A percentile compares a stretch with the other conserved stretches of the same genome.
Conservation (phyloP, 2,329 filamentous ascomycete genomes). For the Penicillium verrucosum region DNA sequence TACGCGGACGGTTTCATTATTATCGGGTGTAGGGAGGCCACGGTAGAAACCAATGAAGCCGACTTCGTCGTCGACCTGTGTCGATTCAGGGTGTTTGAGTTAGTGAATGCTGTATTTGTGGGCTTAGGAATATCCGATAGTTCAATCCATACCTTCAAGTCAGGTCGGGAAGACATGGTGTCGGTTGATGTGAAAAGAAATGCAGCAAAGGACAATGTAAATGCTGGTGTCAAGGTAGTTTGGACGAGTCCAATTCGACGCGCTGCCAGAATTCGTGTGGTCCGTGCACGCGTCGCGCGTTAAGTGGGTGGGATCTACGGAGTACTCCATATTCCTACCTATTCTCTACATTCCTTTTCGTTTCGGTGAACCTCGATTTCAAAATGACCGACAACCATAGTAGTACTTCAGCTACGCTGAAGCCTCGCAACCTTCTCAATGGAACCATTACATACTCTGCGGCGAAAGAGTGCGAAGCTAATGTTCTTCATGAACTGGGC, state of each 20-base stretch:
- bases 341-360: too few species aligned
- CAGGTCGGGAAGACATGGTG: constrained; percentile 68
- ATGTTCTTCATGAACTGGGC: too few species aligned
- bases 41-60: constrained; percentile 98
- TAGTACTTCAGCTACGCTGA: too few species aligned
- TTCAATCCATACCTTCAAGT: constrained; percentile 58
- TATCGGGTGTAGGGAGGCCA: constrained; percentile 67
- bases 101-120: not conserved
- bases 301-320: constrained; percentile 8
- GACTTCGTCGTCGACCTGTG: constrained; percentile 87
- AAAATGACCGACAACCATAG: too few species aligned
- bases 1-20: constrained; percentile 69
- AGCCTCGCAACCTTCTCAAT: too few species aligned
- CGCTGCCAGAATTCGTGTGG: constrained; percentile 24
- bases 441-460: too few species aligned
- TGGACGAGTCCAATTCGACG: constrained; percentile 23
- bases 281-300: constrained; percentile 38
- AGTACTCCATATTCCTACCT: too few species aligned
- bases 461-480: too few species aligned
- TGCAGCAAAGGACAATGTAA: constrained; percentile 7
- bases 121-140: not conserved
- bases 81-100: constrained; percentile 6
- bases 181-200: constrained; percentile 14
- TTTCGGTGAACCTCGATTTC: too few species aligned
- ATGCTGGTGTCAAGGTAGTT: constrained; percentile 10